Percentiles rank a stretch among this genome's conserved stretches.
These are phyloP conservation scores for Cercospora sojina DNA, from an alignment of 2,329 filamentous ascomycete species.

Conservation along the genomic window DNA sequence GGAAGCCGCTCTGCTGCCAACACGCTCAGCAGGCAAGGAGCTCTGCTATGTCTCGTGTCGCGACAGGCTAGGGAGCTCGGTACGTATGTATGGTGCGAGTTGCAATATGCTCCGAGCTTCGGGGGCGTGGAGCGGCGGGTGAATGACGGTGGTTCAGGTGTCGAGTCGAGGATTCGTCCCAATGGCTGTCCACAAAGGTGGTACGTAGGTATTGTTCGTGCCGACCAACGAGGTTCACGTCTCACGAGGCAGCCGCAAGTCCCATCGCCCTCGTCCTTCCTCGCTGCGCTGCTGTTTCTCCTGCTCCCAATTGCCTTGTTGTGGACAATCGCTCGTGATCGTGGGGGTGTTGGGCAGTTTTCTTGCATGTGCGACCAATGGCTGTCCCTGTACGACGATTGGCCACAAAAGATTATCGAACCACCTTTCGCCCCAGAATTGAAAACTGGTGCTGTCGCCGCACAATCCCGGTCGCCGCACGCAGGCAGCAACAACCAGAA, in stretches of 20 bases:
- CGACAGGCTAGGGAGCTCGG: neutral
- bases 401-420: conserved; percentile 1
- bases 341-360: neutral
- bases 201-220: conserved; percentile 1
- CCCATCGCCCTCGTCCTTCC: neutral
- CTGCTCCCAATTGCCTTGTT: neutral
- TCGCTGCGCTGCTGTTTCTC: neutral
- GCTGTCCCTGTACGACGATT: neutral
- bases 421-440: neutral
- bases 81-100: neutral
- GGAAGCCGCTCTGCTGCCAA: conserved; percentile 1
- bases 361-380: conserved; percentile 1
- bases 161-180: neutral
- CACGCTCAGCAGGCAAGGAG: neutral
- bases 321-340: neutral
- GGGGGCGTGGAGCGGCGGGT: neutral
- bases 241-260: conserved; percentile 25
- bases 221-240: neutral
- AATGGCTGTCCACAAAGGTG: neutral
- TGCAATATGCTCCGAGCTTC: neutral
- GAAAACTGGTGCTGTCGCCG: neutral
- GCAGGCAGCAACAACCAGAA: neutral
- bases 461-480: neutral
- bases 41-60: neutral
- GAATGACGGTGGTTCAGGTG: neutral